Evolutionary conservation across 2,329 filamentous ascomycete species (phyloP).

Genomic region (Ophiostoma montium): DNA sequence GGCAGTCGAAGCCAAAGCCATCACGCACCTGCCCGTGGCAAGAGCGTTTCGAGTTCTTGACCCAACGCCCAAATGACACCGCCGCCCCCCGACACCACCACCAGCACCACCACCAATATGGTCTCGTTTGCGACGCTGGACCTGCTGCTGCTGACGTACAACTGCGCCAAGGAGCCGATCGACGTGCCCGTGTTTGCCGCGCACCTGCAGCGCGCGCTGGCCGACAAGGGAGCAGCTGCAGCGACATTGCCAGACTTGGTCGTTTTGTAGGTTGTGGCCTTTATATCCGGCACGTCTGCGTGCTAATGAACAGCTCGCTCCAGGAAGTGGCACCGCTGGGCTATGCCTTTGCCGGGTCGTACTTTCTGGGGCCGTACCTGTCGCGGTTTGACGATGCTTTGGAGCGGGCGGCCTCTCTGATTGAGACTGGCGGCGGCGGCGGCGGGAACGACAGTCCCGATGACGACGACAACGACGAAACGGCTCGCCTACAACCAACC

Average conservation of each 20-base stretch:
- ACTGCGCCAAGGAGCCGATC: constrained; percentile 63
- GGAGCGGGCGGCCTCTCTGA: constrained; percentile 41
- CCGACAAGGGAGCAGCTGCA: constrained; percentile 8
- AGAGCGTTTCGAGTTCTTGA: too few species aligned
- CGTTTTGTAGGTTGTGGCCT: constrained; percentile 41
- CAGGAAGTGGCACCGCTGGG: constrained; percentile 83
- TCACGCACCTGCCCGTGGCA: too few species aligned
- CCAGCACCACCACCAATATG: constrained; percentile 16
- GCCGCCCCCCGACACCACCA: neutral
- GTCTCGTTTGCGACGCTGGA: constrained; percentile 38
- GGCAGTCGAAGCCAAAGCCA: too few species aligned
- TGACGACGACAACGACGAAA: constrained; percentile 5
- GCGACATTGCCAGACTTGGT: constrained; percentile 39
- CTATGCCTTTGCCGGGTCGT: constrained; percentile 73
- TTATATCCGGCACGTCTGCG: too few species aligned
- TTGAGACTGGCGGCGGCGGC: neutral
- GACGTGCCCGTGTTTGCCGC: constrained; percentile 55
- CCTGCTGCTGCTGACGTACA: constrained; percentile 75
- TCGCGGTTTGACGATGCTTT: constrained; percentile 57
- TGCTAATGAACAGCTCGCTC: constrained; percentile 44
- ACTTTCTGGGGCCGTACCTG: constrained; percentile 65
- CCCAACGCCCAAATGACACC: too few species aligned
- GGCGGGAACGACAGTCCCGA: neutral
- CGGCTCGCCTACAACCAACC: neutral
- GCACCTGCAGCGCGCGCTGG: constrained; percentile 50